Conservation (phyloP, 2,329 filamentous ascomycete genomes). For the Penicillium sclerotiorum region DNA sequence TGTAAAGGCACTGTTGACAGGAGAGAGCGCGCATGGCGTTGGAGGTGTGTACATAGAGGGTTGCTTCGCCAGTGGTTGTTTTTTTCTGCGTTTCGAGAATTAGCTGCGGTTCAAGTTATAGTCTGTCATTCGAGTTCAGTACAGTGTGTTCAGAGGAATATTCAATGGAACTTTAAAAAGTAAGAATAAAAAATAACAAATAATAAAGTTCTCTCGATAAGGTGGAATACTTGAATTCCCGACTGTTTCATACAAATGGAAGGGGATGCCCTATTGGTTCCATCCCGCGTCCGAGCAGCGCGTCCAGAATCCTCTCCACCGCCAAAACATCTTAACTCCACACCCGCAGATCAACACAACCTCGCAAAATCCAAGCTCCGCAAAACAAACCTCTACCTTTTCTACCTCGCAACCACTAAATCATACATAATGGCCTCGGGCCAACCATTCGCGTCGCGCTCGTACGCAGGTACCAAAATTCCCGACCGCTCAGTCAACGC, state of each 20-base stretch:
- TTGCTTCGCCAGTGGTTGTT: background rate
- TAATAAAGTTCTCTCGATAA: too few species aligned
- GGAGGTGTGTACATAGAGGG: background rate
- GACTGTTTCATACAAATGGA: background rate
- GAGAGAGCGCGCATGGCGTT: background rate
- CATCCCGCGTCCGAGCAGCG: constrained; percentile 26
- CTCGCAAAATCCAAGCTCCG: constrained; percentile 8
- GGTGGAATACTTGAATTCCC: background rate
- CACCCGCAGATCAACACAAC: constrained; percentile 2
- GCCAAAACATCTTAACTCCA: constrained; percentile 21
- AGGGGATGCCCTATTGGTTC: background rate
- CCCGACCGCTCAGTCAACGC: constrained; percentile 50
- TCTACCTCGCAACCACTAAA: background rate
- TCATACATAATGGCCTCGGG: constrained; percentile 52
- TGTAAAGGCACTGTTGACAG: background rate
- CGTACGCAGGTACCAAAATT: constrained; percentile 57
- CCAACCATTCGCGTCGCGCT: constrained; percentile 58
- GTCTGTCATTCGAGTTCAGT: too few species aligned
- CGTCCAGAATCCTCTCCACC: constrained; percentile 29
- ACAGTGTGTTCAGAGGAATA: too few species aligned
- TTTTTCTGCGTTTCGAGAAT: too few species aligned
- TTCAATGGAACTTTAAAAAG: too few species aligned
- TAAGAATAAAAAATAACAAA: too few species aligned
- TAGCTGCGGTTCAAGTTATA: too few species aligned
- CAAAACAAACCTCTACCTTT: constrained; percentile 13